A percentile compares a stretch with the other conserved stretches of the same genome.
phyloP scores from a whole-genome alignment of 352 stramenopile species.

The Phytophthora pini region DNA sequence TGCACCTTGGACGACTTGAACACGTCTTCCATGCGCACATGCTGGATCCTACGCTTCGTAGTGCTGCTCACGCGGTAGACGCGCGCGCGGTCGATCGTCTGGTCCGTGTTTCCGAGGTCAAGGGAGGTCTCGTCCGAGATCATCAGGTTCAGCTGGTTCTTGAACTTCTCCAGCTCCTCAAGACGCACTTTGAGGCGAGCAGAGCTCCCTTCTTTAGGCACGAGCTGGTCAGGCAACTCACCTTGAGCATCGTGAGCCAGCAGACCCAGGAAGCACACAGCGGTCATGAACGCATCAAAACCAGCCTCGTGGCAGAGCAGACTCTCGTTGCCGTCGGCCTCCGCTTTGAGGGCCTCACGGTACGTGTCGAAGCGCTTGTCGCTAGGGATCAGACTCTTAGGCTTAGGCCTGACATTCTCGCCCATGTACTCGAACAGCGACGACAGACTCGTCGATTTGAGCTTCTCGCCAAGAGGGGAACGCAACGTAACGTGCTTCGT shows the following conservation, averaged over 20 bases:
- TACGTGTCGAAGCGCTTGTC: slow-evolving; percentile 72
- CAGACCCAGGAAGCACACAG: slow-evolving; percentile 77
- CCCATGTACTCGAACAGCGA: slow-evolving; percentile 84
- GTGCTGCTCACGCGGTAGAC: slow-evolving; percentile 72
- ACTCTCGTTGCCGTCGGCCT: slow-evolving; percentile 55
- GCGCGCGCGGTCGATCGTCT: slow-evolving; percentile 69
- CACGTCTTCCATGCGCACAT: slow-evolving; percentile 72
- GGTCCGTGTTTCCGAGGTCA: slow-evolving; percentile 55
- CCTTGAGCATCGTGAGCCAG: slow-evolving; percentile 64
- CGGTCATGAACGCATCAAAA: slow-evolving; percentile 89
- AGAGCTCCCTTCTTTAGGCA: slow-evolving; percentile 35
- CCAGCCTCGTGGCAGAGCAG: slow-evolving; percentile 83
- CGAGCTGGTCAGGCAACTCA: slow-evolving; percentile 41
- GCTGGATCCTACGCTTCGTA: slow-evolving; percentile 66
- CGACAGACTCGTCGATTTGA: slow-evolving; percentile 66
- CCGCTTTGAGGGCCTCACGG: slow-evolving; percentile 58
- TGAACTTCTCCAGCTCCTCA: slow-evolving; percentile 52
- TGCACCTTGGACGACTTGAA: slow-evolving; percentile 71
- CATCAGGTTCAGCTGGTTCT: slow-evolving; percentile 87
- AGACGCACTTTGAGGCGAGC: slow-evolving; percentile 47
- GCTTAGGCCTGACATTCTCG: slow-evolving; percentile 61
- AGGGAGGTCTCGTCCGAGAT: slow-evolving; percentile 73
- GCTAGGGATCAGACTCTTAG: slow-evolving; percentile 58
- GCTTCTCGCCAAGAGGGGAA: slow-evolving; percentile 57
- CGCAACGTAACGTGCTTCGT: slow-evolving; percentile 78